phyloP scores from a whole-genome alignment of 1,139 yeast genomes.

The Ogataea hybrid region DNA sequence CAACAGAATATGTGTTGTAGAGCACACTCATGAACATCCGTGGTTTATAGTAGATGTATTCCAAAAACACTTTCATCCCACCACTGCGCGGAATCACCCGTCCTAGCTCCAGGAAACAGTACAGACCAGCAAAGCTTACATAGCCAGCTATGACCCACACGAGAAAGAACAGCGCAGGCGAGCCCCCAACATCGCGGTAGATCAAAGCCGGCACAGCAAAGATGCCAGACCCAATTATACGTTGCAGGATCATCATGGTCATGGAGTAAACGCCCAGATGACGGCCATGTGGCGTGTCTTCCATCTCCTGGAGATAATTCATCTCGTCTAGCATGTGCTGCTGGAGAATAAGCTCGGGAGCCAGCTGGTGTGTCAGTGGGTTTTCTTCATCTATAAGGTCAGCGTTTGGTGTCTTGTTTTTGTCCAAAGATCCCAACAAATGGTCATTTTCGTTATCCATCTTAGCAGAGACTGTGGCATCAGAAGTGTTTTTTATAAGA shows the following conservation, averaged over 20 bases:
- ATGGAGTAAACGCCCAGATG: conserved; percentile 70
- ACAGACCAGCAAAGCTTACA: conserved; percentile 64
- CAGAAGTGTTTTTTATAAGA: too few species aligned
- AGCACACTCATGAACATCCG: conserved; percentile 57
- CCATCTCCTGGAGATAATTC: too few species aligned
- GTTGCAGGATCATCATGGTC: conserved; percentile 57
- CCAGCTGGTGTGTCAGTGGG: too few species aligned
- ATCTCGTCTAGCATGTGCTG: too few species aligned
- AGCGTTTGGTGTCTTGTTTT: too few species aligned
- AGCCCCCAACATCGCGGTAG: conserved; percentile 66
- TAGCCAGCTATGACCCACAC: conserved; percentile 64
- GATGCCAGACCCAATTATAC: conserved; percentile 78
- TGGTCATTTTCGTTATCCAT: too few species aligned
- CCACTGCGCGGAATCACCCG: conserved; percentile 71
- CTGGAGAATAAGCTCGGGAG: too few species aligned
- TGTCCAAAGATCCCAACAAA: too few species aligned
- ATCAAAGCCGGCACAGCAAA: conserved; percentile 73
- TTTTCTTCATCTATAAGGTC: too few species aligned
- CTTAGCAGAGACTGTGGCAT: too few species aligned
- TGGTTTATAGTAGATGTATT: conserved; percentile 61
- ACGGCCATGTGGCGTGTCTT: conserved; percentile 71
- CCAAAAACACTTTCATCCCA: conserved; percentile 70
- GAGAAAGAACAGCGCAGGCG: conserved; percentile 53
- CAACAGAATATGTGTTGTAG: conserved; percentile 52
- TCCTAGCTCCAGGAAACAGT: conserved; percentile 66